Evolutionary conservation across 805 yeast genomes (phyloP).

Genomic region (Starmerella floricola): DNA sequence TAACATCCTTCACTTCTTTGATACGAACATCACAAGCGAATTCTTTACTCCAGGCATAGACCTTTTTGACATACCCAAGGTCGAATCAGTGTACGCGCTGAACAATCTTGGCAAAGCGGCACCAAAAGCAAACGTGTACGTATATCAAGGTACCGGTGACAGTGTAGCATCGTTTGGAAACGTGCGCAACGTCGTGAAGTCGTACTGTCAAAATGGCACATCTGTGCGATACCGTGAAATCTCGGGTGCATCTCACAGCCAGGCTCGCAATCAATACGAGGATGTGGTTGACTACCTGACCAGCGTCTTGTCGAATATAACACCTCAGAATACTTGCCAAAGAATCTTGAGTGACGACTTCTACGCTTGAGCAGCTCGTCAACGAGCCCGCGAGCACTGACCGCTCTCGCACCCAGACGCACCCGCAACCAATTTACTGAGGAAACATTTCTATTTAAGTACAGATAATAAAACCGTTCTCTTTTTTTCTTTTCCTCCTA

Average conservation of each 20-base stretch:
- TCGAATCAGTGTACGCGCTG: slow-evolving; percentile 14
- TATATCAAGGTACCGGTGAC: slow-evolving; percentile 25
- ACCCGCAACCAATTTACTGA: too few species aligned
- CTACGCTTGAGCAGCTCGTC: not conserved
- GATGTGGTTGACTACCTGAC: slow-evolving; percentile 12
- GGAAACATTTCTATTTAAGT: too few species aligned
- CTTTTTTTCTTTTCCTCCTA: too few species aligned
- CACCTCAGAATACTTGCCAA: slow-evolving; percentile 6
- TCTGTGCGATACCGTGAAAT: slow-evolving; percentile 19
- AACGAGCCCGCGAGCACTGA: too few species aligned
- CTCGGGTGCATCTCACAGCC: slow-evolving; percentile 12
- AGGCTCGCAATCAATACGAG: slow-evolving; percentile 1
- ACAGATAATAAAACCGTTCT: too few species aligned
- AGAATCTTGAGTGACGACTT: not conserved
- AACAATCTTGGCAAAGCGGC: slow-evolving; percentile 21
- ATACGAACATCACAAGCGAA: slow-evolving; percentile 16
- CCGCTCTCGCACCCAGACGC: too few species aligned
- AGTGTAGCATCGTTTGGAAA: slow-evolving; percentile 17
- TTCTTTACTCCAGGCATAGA: slow-evolving; percentile 18
- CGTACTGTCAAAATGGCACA: slow-evolving; percentile 23
- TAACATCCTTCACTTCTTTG: slow-evolving; percentile 13
- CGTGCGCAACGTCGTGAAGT: slow-evolving; percentile 16
- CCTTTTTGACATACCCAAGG: slow-evolving; percentile 11
- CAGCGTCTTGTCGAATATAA: slow-evolving; percentile 4
- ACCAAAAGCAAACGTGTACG: slow-evolving; percentile 21